Evolutionary conservation across 345 rosid genomes (phyloP), one percentile per base, ranked within the genome.

Genomic region (Eucalyptus curtisii): DNA sequence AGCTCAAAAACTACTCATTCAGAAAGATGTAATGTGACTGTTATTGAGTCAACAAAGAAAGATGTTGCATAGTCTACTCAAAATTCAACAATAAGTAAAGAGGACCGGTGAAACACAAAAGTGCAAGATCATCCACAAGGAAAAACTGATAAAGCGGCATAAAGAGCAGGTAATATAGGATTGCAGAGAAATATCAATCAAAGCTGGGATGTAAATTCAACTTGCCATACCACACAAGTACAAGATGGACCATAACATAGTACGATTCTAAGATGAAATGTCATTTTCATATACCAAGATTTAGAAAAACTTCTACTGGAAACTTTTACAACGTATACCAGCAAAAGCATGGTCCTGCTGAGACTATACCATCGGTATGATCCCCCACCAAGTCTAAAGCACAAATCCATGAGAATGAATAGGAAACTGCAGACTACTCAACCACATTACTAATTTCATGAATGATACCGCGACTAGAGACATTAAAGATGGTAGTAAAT

Each of bases 401-500:
- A 49, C 89, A 87, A 50, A 87, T 27, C 48, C 6, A 52, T 17
- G 45, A 42, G 86, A 37, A 76, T 10, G 12, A 19, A 76, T 37
- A 76, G 81, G 81, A 71, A 76, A 45, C 82, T 37, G 45, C 82
- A 76, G 82, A 24, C 82, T 37, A 76, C 82, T 76, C 25, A 76
- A 76, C 82, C 47, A 76, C 82, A 76, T 76, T 20, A 76, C 47
- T 76, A 40, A 76, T 37, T 76, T 76, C 82, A 76, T 37, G 47
- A 76, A 76, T 76, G 82, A 76, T 76, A 76, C 82, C 27, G 27
- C 5, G 86, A 88, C 90, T 44, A 92, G 87, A 92, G 92, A 92
- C 89, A 90, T 93, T 91, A 93, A 90, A 87, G 57, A 92, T n/a
- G 86, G 92, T 87, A 93, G 91, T 94, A 95, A 94, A 93, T 91